Conservation (phyloP, 805 yeast species). For the Priceomyces melissophilus region DNA sequence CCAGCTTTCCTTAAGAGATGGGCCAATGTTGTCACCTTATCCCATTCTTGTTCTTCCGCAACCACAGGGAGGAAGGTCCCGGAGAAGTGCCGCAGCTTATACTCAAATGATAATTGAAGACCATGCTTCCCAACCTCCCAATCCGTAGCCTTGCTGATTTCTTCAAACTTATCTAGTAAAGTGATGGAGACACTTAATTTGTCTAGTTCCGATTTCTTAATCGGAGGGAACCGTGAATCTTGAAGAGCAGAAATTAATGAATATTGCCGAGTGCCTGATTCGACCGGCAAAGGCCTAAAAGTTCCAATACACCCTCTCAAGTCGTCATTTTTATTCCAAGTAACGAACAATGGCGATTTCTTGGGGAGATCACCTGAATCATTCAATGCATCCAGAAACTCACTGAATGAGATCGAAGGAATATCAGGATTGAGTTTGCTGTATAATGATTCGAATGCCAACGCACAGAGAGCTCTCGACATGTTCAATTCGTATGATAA, state of each 20-base stretch:
- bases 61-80: constrained; percentile 93
- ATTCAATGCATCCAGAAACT: constrained; percentile 10
- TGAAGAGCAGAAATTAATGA: constrained; percentile 64
- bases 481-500: too few relatives aligned
- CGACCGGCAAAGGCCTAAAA: constrained; percentile 54
- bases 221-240: constrained; percentile 75
- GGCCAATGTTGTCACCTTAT: constrained; percentile 62
- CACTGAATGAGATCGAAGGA: constrained; percentile 11
- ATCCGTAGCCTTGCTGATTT: constrained; percentile 50
- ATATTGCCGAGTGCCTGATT: constrained; percentile 57
- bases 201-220: constrained; percentile 49
- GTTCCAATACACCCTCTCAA: constrained; percentile 95
- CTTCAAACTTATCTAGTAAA: constrained; percentile 55
- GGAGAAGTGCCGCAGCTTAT: constrained; percentile 39
- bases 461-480: constrained; percentile 37
- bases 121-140: constrained; percentile 90
- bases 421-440: constrained; percentile 16
- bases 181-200: constrained; percentile 61
- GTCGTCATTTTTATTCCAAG: constrained; percentile 63
- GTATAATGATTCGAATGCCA: constrained; percentile 34
- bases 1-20: constrained; percentile 78
- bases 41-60: constrained; percentile 85
- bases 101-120: constrained; percentile 53
- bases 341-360: constrained; percentile 70
- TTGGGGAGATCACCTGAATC: constrained; percentile 10